Conservation (phyloP, 1,139 yeast genomes). For the Candida sp. region DNA sequence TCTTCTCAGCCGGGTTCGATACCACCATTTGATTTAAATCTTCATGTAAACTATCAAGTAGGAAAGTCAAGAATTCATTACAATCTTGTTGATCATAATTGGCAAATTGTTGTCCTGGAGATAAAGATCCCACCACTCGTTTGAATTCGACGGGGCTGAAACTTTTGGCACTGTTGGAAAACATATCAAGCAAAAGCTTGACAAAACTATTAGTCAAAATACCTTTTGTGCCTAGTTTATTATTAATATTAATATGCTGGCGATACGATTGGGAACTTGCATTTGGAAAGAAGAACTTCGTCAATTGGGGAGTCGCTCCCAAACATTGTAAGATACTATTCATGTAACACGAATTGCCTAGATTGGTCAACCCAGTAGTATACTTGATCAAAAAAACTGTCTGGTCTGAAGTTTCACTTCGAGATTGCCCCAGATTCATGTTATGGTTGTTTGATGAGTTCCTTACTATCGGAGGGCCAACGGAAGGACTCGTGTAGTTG, state of each 20-base stretch:
- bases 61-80: constrained; percentile 81
- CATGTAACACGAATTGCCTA: constrained; percentile 94
- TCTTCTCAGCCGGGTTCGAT: constrained; percentile 33
- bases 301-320: constrained; percentile 42
- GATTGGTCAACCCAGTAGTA: constrained; percentile 65
- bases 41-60: constrained; percentile 84
- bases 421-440: background rate
- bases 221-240: constrained; percentile 83
- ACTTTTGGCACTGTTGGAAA: constrained; percentile 42
- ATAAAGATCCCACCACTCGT: constrained; percentile 60
- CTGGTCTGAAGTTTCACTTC: background rate
- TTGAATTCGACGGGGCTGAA: constrained; percentile 61
- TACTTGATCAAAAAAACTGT: constrained; percentile 25
- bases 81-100: constrained; percentile 92
- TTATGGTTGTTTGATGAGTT: background rate
- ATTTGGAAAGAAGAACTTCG: constrained; percentile 37
- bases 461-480: background rate
- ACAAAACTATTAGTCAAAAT: constrained; percentile 74
- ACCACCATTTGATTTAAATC: constrained; percentile 68
- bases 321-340: constrained; percentile 89
- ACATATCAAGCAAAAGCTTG: constrained; percentile 58
- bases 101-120: constrained; percentile 60
- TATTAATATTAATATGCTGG: constrained; percentile 70
- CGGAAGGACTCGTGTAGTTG: background rate
- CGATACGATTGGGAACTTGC: constrained; percentile 46